A percentile compares a stretch with the other conserved stretches of the same genome.
These are phyloP conservation scores for Ogataea minuta DNA, from an alignment of 805 yeast species.

Conservation along the genomic window DNA sequence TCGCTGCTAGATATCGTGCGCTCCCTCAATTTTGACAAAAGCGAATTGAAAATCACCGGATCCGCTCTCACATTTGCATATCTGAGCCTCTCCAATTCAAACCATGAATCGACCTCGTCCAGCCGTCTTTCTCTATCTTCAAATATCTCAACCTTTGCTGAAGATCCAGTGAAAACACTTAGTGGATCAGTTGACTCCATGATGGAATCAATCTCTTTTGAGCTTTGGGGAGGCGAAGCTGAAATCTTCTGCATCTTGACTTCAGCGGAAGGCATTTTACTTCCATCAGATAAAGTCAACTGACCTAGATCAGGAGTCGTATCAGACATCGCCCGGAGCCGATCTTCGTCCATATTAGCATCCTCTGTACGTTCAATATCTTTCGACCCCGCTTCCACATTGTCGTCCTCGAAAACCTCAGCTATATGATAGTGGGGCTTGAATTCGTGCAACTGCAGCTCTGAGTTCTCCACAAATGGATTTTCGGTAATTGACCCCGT, in stretches of 20 bases:
- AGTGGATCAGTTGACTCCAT: constrained; percentile 28
- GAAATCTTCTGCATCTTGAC: background rate
- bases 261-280: constrained; percentile 4
- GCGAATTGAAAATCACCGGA: background rate
- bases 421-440: constrained; percentile 13
- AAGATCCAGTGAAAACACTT: constrained; percentile 18
- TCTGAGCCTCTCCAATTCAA: constrained; percentile 22
- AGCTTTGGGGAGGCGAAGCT: constrained; percentile 8
- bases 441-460: constrained; percentile 1
- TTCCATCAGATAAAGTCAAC: constrained; percentile 16
- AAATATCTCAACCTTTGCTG: constrained; percentile 21
- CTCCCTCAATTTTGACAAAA: constrained; percentile 17
- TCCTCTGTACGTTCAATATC: constrained; percentile 1
- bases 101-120: constrained; percentile 20
- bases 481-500: constrained; percentile 3
- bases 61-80: constrained; percentile 1
- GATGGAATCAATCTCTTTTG: constrained; percentile 17
- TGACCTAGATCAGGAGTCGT: constrained; percentile 23
- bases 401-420: constrained; percentile 13
- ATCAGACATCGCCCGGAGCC: constrained; percentile 16
- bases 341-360: constrained; percentile 20
- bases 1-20: constrained; percentile 14
- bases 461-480: constrained; percentile 17
- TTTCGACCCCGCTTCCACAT: background rate
- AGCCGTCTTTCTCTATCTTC: constrained; percentile 17